Percentiles rank a stretch among this genome's conserved stretches.
These are phyloP conservation scores for Coniochaeta sp. DNA, from an alignment of 2,329 filamentous ascomycete genomes.

Conservation along the genomic window DNA sequence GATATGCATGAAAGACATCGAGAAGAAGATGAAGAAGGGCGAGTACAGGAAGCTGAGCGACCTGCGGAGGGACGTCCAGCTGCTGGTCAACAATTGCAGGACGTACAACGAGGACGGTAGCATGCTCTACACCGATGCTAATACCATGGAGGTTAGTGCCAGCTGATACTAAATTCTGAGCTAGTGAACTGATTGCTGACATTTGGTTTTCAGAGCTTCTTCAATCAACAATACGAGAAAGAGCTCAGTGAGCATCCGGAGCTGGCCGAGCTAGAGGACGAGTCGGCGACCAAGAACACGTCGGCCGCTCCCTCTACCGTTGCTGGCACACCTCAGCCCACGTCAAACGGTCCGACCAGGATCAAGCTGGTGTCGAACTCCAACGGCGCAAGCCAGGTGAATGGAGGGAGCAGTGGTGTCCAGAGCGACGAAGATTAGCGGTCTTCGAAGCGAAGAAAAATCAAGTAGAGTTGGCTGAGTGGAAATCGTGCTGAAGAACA, in stretches of 20 bases:
- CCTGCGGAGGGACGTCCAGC: slow-evolving; percentile 72
- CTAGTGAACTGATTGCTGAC: not conserved
- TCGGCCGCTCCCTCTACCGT: slow-evolving; percentile 46
- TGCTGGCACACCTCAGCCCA: slow-evolving; percentile 57
- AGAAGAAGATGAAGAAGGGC: slow-evolving; percentile 91
- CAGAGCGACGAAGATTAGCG: slow-evolving; percentile 48
- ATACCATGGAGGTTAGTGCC: slow-evolving; percentile 75
- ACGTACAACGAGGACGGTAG: slow-evolving; percentile 97
- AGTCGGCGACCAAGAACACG: slow-evolving; percentile 26
- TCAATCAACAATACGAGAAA: slow-evolving; percentile 44
- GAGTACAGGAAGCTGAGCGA: slow-evolving; percentile 79
- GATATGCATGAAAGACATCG: slow-evolving; percentile 93
- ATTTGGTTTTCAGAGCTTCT: slow-evolving; percentile 39
- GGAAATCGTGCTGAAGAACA: not conserved
- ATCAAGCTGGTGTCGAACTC: slow-evolving; percentile 61
- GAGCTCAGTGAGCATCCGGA: slow-evolving; percentile 46
- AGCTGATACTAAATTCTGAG: not conserved
- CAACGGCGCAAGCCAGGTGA: slow-evolving; percentile 26
- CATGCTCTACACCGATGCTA: slow-evolving; percentile 84
- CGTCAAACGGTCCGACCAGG: slow-evolving; percentile 44
- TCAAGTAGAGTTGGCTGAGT: not conserved
- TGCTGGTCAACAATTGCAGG: slow-evolving; percentile 84
- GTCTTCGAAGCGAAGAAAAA: not conserved
- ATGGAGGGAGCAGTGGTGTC: slow-evolving; percentile 25
- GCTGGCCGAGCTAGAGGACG: slow-evolving; percentile 46